phyloP scores from a whole-genome alignment of 768 basidiomycete species.

The Filobasidium floriforme region DNA sequence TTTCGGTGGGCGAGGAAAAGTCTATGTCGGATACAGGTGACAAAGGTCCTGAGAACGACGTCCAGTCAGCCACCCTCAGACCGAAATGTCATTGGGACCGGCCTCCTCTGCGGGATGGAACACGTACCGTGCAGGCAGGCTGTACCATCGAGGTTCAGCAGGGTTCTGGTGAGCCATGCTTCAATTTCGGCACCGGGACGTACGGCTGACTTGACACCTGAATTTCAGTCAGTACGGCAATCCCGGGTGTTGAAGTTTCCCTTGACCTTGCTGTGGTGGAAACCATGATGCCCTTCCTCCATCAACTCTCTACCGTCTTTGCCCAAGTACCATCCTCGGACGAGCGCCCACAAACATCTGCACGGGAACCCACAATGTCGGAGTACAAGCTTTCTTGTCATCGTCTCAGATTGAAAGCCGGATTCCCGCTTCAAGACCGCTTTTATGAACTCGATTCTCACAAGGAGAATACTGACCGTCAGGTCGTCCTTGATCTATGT shows the following conservation, averaged over 20 bases:
- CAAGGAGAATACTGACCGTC: background rate
- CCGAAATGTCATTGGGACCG: no score
- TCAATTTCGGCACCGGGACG: no score
- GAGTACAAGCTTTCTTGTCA: no score
- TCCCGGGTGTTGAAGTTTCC: background rate
- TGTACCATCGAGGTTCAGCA: no score
- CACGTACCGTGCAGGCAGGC: no score
- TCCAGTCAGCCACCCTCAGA: no score
- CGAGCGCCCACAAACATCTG: background rate
- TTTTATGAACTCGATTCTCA: background rate
- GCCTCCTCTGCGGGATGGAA: no score
- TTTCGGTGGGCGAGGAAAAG: no score
- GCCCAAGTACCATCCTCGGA: background rate
- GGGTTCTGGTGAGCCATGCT: no score
- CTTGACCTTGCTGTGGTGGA: background rate
- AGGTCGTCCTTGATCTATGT: background rate
- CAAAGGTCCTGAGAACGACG: no score
- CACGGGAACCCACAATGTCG: background rate
- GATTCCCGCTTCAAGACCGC: slow-evolving; percentile 1
- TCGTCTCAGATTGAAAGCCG: background rate
- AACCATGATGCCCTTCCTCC: background rate
- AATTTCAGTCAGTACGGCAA: background rate
- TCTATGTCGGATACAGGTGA: no score
- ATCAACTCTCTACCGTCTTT: background rate
- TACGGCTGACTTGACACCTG: background rate